These are phyloP conservation scores for Ophiobolus disseminans DNA, from an alignment of 2,329 filamentous ascomycete species.

Conservation along the genomic window DNA sequence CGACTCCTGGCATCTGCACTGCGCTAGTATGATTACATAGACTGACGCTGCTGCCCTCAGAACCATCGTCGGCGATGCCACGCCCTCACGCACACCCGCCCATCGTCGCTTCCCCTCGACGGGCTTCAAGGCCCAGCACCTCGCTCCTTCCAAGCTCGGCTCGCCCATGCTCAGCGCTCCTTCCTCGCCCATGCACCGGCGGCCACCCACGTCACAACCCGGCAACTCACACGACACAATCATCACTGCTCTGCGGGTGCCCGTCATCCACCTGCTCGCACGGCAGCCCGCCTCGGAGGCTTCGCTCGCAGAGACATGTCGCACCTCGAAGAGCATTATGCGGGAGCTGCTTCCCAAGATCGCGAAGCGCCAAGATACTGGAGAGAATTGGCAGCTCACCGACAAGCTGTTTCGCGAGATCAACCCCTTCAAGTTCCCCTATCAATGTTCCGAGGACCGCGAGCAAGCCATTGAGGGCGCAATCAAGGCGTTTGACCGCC, in stretches of 20 bases:
- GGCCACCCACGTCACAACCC: constrained; percentile 53
- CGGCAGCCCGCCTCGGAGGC: constrained; percentile 40
- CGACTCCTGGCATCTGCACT: constrained; percentile 18
- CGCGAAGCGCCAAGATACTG: constrained; percentile 58
- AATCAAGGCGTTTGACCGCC: constrained; percentile 68
- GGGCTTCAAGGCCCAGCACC: constrained; percentile 44
- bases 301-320: constrained; percentile 41
- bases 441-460: constrained; percentile 62
- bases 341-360: constrained; percentile 56
- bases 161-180: constrained; percentile 50
- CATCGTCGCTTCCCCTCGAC: constrained; percentile 48
- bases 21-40: constrained; percentile 9
- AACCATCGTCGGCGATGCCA: constrained; percentile 46
- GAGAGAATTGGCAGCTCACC: constrained; percentile 54
- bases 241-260: constrained; percentile 53
- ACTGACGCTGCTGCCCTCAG: constrained; percentile 39
- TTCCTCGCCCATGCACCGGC: constrained; percentile 45
- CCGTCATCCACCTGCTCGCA: constrained; percentile 63
- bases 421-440: constrained; percentile 67
- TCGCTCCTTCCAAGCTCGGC: constrained; percentile 46
- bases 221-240: constrained; percentile 39
- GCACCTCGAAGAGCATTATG: constrained; percentile 36
- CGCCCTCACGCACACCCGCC: constrained; percentile 39
- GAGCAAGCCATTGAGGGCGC: constrained; percentile 68
- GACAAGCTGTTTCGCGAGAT: constrained; percentile 68